Evolutionary conservation across 176 grass and related monocot species (phyloP).

Genomic region (Oryza meyeriana): DNA sequence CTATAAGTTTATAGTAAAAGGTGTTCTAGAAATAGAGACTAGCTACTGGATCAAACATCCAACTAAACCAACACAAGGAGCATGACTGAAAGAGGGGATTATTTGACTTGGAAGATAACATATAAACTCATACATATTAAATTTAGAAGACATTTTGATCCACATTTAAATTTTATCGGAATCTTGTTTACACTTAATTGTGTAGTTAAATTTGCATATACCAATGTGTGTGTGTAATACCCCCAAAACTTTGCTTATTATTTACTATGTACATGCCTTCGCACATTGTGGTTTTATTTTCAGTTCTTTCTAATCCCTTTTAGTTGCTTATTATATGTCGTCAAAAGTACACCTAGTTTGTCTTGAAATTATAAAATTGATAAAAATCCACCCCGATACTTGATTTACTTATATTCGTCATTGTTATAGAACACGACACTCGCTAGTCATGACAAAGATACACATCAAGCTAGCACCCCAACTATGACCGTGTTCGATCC

Average conservation of each 20-base stretch:
- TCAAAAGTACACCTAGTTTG: background rate
- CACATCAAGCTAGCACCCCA: background rate
- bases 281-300: background rate
- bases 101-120: background rate
- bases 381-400: background rate
- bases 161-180: background rate
- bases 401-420: background rate
- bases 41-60: background rate
- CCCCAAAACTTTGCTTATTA: background rate
- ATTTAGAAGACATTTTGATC: background rate
- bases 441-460: background rate
- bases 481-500: background rate
- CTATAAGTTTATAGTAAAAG: background rate
- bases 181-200: background rate
- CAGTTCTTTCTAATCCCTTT: background rate
- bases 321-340: background rate
- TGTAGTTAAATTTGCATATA: background rate
- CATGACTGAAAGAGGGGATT: background rate
- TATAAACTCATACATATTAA: background rate
- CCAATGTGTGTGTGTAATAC: background rate
- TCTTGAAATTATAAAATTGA: background rate
- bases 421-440: background rate
- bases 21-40: background rate
- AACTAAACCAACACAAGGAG: background rate
- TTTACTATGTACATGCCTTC: background rate